Conservation (phyloP, 306 rosid species). For the Cicer chorassanicum region DNA sequence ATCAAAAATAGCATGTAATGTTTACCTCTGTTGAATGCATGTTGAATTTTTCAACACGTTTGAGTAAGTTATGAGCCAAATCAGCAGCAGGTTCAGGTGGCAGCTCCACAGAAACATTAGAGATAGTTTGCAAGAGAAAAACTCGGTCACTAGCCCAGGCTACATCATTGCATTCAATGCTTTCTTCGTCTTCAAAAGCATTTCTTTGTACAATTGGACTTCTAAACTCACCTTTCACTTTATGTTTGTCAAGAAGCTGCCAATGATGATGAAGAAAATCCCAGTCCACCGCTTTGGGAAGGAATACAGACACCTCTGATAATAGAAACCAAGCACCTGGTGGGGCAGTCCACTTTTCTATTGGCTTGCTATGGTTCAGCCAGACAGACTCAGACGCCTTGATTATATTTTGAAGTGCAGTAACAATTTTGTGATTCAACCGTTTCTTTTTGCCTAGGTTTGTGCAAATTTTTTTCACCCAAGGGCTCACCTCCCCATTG, state of each 20-base stretch:
- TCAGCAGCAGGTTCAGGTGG: conserved; percentile 84
- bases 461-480: conserved; percentile 92
- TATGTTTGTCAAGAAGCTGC: conserved; percentile 83
- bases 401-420: conserved; percentile 78
- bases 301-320: conserved; percentile 85
- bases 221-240: conserved; percentile 51
- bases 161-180: conserved; percentile 59
- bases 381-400: conserved; percentile 78
- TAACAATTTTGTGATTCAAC: conserved; percentile 59
- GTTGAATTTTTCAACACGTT: conserved; percentile 71
- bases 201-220: conserved; percentile 56
- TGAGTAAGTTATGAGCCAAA: conserved; percentile 76
- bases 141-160: conserved; percentile 94
- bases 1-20: conserved; percentile 27
- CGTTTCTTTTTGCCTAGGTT: conserved; percentile 81
- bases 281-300: conserved; percentile 85
- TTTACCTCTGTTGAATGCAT: conserved; percentile 95
- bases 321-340: conserved; percentile 94
- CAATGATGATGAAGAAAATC: conserved; percentile 93
- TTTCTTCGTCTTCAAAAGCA: conserved; percentile 52
- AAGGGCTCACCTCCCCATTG: conserved; percentile 78
- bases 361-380: conserved; percentile 70
- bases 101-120: conserved; percentile 86
- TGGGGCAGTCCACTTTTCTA: conserved; percentile 93
- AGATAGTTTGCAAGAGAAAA: conserved; percentile 87